Base-by-base conservation (phyloP, 768 basidiomycete species). In the Kwoniella mangroviensis region DNA sequence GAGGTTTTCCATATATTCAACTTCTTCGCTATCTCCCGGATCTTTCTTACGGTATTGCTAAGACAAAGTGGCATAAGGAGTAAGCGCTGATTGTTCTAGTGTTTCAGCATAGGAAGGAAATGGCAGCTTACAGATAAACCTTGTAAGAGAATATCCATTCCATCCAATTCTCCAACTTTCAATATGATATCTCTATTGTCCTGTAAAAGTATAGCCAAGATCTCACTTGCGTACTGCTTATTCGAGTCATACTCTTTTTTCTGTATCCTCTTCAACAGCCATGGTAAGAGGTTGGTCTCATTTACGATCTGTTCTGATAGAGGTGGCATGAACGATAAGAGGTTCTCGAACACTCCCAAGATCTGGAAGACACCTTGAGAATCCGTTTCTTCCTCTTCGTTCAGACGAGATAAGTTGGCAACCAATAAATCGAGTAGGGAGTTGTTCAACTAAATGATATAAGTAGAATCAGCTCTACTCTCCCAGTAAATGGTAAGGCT, bases 1-100 rank as follows among this genome's bases (percentile, higher is more conserved):
- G 3, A 93, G 78, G 82, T 99, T 98, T 81, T 98, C 97, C 94
- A 98, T 95, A 83, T 94, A 98, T 82, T 99, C 97, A 4, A 89
- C 86, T 84, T 99, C 97, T 71, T 98, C 97, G 9, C 90, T 87
- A 73, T 94, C 90, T 0, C 85, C 85, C 15, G 96, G 96, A 78
- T 98, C 92, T 66, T 89, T 87, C 79, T 88, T 87, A 52, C 95
- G 90, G 81, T 90, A 98, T 89, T 91, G 91, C 94, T 97, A 73
- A 22, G 65, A 53, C 15, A 11, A 10, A 15, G 9, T 34, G 34
- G 1, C 10, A 67, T 5, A 42, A 40, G 7, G 28, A n/a, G 21
- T 67, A 28, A 74, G 66, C 61, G 42, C 21, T 19, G 21, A 64
- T 60, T 49, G 1, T 40, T 62, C 22, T 1, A 59, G 15, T 24